phyloP scores from a whole-genome alignment of 208 protist genomes.

The Chromosphaera perkinsii region DNA sequence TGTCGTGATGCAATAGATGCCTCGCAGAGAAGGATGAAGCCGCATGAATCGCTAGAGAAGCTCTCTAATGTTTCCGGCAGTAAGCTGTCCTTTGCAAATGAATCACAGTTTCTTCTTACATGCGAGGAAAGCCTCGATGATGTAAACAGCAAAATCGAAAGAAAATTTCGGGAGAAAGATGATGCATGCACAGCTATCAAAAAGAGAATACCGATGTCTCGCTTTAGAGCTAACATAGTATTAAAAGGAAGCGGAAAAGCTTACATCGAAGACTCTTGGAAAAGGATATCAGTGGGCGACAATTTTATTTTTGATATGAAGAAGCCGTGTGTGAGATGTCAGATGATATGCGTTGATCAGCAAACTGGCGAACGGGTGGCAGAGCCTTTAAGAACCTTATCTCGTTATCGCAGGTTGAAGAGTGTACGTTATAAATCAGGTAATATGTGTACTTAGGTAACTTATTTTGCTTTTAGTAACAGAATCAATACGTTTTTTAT shows the following conservation, averaged over 20 bases:
- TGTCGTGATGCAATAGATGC: no score
- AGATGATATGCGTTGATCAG: conserved; percentile 1
- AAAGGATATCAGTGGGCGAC: neutral
- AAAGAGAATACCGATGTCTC: neutral
- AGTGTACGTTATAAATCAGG: no score
- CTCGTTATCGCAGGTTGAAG: neutral
- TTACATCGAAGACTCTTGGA: neutral
- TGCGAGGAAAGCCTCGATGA: neutral
- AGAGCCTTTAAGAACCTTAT: neutral
- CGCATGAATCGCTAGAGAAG: no score
- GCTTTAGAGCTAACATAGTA: conserved; percentile 2
- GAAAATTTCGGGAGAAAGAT: neutral
- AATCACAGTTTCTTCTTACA: no score
- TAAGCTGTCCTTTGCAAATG: no score
- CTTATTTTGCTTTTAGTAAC: no score
- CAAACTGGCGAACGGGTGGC: neutral
- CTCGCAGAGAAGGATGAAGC: no score
- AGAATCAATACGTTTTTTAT: no score
- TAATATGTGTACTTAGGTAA: no score
- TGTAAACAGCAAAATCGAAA: neutral
- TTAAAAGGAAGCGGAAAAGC: neutral
- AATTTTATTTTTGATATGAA: neutral
- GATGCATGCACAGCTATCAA: neutral
- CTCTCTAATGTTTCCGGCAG: no score
- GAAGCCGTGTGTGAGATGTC: conserved; percentile 2